Conservation (phyloP, 345 rosid genomes). For the Cochlearia excelsa region DNA sequence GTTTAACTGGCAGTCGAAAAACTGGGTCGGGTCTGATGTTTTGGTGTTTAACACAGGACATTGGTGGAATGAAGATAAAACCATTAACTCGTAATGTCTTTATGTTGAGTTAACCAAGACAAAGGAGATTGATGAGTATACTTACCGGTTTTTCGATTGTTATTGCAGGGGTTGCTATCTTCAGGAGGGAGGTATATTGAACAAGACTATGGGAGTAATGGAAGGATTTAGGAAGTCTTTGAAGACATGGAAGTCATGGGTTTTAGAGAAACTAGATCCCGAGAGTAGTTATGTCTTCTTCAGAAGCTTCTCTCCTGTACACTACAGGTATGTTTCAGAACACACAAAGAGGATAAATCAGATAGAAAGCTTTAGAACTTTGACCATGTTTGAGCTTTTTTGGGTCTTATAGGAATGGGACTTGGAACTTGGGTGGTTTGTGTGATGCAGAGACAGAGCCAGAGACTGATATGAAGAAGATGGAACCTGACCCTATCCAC, state of each 20-base stretch:
- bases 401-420: constrained; percentile 51
- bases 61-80: constrained; percentile 84
- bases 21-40: constrained; percentile 68
- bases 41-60: constrained; percentile 72
- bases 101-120: neutral
- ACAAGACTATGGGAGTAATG: constrained; percentile 52
- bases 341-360: neutral
- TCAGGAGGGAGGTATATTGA: constrained; percentile 60
- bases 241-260: constrained; percentile 65
- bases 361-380: neutral
- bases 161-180: constrained; percentile 64
- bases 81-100: constrained; percentile 40
- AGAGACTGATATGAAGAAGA: constrained; percentile 39
- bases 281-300: constrained; percentile 56
- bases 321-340: constrained; percentile 54
- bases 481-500: constrained; percentile 50
- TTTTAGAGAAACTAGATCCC: constrained; percentile 41
- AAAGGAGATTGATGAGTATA: neutral
- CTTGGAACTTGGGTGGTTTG: constrained; percentile 67
- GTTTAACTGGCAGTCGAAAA: constrained; percentile 59
- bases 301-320: constrained; percentile 75
- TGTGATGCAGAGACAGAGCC: constrained; percentile 66
- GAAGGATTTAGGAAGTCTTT: constrained; percentile 70
- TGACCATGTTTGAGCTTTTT: constrained; percentile 19
- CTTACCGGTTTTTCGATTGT: neutral